phyloP scores from a whole-genome alignment of 208 protist genomes.

The Leishmania tropica region DNA sequence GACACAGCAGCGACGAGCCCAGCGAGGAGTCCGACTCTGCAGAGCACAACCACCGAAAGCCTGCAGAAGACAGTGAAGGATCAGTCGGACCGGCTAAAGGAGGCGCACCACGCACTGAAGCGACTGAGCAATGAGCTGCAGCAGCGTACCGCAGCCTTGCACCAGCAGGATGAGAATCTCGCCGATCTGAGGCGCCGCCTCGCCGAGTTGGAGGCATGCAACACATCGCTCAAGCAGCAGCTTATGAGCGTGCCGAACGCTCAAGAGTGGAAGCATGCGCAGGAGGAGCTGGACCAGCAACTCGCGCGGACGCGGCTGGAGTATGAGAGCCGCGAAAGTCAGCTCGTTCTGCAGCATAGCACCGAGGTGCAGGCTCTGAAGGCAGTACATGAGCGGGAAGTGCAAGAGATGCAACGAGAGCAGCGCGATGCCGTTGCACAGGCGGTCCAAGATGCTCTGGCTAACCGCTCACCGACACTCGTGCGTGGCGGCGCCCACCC shows the following conservation, averaged over 20 bases:
- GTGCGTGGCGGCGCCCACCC: neutral
- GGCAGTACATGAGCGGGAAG: constrained; percentile 49
- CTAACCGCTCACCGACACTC: neutral
- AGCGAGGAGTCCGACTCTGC: neutral
- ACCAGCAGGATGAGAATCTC: constrained; percentile 46
- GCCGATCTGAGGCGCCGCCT: constrained; percentile 44
- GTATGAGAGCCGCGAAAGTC: constrained; percentile 48
- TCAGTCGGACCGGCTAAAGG: constrained; percentile 47
- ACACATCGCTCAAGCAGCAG: constrained; percentile 26
- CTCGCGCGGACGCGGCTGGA: constrained; percentile 47
- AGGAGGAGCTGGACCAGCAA: constrained; percentile 54
- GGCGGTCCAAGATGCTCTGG: constrained; percentile 27
- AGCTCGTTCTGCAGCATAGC: constrained; percentile 61
- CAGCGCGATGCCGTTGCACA: constrained; percentile 31
- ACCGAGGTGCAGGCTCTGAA: constrained; percentile 68
- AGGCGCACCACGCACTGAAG: constrained; percentile 40
- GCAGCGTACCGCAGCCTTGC: constrained; percentile 42
- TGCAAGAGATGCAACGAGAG: constrained; percentile 49
- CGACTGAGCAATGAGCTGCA: constrained; percentile 28
- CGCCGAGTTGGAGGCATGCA: constrained; percentile 28
- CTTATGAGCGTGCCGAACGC: constrained; percentile 49
- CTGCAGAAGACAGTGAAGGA: constrained; percentile 26
- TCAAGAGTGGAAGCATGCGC: constrained; percentile 59
- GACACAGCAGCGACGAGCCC: neutral
- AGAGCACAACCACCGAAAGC: neutral